A percentile compares a stretch with the other conserved stretches of the same genome.
Evolutionary conservation across 1,284 basidiomycete species (phyloP).

Genomic region (Filobasidium uniguttulatum): DNA sequence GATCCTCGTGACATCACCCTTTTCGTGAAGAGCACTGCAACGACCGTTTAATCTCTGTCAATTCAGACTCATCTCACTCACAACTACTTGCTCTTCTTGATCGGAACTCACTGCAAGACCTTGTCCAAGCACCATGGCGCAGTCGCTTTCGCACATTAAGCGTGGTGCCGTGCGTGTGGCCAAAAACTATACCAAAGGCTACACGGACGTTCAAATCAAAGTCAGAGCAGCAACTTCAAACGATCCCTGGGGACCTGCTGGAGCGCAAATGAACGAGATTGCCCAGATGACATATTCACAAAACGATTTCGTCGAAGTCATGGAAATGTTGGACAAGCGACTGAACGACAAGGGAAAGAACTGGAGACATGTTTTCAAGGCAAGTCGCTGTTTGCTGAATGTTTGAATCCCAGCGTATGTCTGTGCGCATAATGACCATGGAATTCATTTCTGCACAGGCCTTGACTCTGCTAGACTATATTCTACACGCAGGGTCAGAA

Average conservation of each 20-base stretch:
- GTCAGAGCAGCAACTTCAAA: conserved; percentile 99
- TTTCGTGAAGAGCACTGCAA: too few species aligned
- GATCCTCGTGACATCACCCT: too few species aligned
- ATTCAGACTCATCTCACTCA: too few species aligned
- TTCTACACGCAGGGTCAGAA: conserved; percentile 90
- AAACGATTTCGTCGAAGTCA: conserved; percentile 98
- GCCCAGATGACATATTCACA: conserved; percentile 97
- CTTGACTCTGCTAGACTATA: conserved; percentile 89
- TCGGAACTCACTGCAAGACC: too few species aligned
- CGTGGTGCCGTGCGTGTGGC: conserved; percentile 57
- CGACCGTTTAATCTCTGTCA: too few species aligned
- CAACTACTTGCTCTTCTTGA: too few species aligned
- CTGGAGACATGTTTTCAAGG: conserved; percentile 99
- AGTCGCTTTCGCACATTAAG: conserved; percentile 34
- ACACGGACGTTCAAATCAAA: conserved; percentile 65
- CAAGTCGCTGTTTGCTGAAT: too few species aligned
- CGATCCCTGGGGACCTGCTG: conserved; percentile 96
- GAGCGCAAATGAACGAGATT: conserved; percentile 98
- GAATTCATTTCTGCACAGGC: conserved; percentile 43
- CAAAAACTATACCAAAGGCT: conserved; percentile 89
- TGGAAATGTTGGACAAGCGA: conserved; percentile 99
- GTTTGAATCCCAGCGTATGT: too few species aligned
- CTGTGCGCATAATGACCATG: background rate
- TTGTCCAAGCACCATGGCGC: conserved; percentile 25
- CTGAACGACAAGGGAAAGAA: conserved; percentile 99